These are phyloP conservation scores for Mycogone perniciosa DNA, from an alignment of 2,329 filamentous ascomycete genomes.

Conservation along the genomic window DNA sequence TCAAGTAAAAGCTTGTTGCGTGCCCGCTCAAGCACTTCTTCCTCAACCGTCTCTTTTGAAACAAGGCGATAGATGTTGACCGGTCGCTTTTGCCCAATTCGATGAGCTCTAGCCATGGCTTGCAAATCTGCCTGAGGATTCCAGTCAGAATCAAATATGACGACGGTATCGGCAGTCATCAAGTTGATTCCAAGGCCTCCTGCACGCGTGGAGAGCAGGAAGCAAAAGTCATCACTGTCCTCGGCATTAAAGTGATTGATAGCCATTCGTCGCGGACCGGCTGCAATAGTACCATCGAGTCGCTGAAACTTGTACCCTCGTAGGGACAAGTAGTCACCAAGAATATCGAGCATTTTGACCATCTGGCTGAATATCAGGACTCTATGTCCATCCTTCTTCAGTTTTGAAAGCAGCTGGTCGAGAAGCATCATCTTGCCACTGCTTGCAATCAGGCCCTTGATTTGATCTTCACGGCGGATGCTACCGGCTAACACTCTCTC, in stretches of 20 bases:
- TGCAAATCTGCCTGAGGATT: conserved; percentile 97
- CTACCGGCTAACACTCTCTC: conserved; percentile 79
- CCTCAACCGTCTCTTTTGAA: conserved; percentile 96
- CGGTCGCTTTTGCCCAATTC: conserved; percentile 92
- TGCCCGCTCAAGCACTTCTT: conserved; percentile 92
- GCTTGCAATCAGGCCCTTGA: conserved; percentile 89
- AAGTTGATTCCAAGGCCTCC: conserved; percentile 98
- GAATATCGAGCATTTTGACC: conserved; percentile 96
- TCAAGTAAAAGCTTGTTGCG: conserved; percentile 97
- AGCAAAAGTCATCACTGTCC: conserved; percentile 91
- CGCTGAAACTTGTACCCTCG: conserved; percentile 94
- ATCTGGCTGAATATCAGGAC: conserved; percentile 99
- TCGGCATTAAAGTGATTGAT: conserved; percentile 99
- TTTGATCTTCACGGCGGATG: conserved; percentile 75
- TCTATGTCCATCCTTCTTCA: conserved; percentile 88
- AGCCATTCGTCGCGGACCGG: conserved; percentile 79
- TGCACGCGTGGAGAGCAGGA: conserved; percentile 87
- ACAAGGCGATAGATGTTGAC: conserved; percentile 96
- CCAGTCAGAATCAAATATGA: conserved; percentile 98
- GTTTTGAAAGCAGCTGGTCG: conserved; percentile 87
- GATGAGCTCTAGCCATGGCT: conserved; percentile 96
- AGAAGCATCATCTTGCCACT: conserved; percentile 99
- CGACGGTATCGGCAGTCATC: conserved; percentile 97
- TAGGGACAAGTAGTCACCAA: conserved; percentile 87
- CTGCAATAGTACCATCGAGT: conserved; percentile 89